Evolutionary conservation across 179 eudicot species (phyloP).

Genomic region (Camellia oleifera): DNA sequence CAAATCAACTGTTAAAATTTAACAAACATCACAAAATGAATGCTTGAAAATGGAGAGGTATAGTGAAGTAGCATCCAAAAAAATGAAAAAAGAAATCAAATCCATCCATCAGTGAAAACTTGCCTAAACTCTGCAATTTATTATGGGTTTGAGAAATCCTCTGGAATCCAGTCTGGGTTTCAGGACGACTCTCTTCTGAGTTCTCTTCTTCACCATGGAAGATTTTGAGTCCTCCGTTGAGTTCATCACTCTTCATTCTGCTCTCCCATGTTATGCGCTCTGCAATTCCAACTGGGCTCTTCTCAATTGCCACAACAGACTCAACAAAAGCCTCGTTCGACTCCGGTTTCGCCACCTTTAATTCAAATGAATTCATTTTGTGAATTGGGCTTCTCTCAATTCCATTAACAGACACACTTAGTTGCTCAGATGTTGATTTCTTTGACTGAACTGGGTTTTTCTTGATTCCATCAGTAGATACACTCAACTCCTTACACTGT

Average conservation of each 20-base stretch:
- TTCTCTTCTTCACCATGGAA: conserved; percentile 29
- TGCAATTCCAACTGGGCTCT: too few species aligned
- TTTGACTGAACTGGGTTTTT: too few species aligned
- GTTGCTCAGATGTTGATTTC: too few species aligned
- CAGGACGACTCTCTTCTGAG: too few species aligned
- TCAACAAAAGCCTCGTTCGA: too few species aligned
- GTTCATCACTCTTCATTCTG: conserved; percentile 44
- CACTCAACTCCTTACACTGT: too few species aligned
- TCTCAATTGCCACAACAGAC: too few species aligned
- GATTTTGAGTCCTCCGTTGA: conserved; percentile 46
- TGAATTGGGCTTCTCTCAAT: too few species aligned
- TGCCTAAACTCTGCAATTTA: conserved; percentile 58
- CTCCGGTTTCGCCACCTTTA: too few species aligned
- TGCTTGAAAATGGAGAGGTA: neutral
- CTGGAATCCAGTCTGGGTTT: neutral
- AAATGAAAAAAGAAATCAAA: neutral
- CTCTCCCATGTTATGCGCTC: conserved; percentile 35
- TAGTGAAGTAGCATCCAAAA: neutral
- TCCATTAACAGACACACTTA: too few species aligned
- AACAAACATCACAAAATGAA: neutral
- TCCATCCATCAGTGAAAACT: conserved; percentile 7
- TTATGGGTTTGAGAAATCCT: conserved; percentile 34
- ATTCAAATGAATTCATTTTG: too few species aligned
- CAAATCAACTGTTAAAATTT: conserved; percentile 51
- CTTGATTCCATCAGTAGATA: too few species aligned